These are phyloP conservation scores for Naganishia albida DNA, from an alignment of 1,284 basidiomycete species.

Conservation along the genomic window DNA sequence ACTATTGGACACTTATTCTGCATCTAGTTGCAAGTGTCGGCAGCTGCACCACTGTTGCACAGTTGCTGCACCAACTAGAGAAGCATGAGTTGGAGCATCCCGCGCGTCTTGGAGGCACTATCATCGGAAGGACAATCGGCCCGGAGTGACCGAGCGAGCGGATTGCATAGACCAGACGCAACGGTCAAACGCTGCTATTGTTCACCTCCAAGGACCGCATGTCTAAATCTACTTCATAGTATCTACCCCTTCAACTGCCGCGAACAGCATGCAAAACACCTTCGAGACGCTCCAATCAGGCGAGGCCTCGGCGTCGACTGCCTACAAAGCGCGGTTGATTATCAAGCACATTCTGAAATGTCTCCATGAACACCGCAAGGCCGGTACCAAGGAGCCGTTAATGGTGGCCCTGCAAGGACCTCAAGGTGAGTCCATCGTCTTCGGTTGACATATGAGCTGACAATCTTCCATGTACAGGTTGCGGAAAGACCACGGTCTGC, in stretches of 20 bases:
- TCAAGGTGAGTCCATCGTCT: conserved; percentile 56
- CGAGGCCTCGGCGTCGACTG: conserved; percentile 14
- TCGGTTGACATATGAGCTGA: neutral
- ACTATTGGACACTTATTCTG: no score
- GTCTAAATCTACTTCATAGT: no score
- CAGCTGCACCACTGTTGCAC: no score
- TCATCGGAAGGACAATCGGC: no score
- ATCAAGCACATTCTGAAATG: conserved; percentile 38
- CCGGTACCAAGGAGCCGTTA: conserved; percentile 37
- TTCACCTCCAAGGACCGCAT: neutral
- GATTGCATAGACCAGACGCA: neutral
- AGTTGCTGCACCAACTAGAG: no score
- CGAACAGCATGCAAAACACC: neutral
- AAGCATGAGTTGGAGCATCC: no score
- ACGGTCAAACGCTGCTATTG: neutral
- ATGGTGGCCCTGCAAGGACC: conserved; percentile 79
- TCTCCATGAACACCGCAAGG: conserved; percentile 32
- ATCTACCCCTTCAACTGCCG: no score
- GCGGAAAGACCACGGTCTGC: conserved; percentile 75
- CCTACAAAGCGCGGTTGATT: conserved; percentile 27
- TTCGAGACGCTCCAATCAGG: conserved; percentile 1
- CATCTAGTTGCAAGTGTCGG: no score
- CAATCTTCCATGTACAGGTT: conserved; percentile 56
- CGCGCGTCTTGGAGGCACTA: no score
- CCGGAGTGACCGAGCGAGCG: no score